Conservation (phyloP, 2,329 filamentous ascomycete genomes). For the Onygena corvina region DNA sequence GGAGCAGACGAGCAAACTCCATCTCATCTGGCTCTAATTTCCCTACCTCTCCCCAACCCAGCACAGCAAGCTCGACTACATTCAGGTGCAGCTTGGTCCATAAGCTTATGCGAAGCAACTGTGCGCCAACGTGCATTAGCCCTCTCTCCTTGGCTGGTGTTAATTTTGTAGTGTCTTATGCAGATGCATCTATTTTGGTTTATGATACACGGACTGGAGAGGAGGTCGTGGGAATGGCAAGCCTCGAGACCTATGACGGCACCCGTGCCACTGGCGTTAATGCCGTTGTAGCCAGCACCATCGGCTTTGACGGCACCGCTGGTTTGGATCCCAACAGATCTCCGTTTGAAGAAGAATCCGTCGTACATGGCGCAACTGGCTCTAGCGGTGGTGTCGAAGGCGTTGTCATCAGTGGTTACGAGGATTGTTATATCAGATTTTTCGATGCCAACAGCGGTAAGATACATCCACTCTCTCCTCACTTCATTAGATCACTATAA, state of each 20-base stretch:
- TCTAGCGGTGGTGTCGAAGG: constrained; percentile 75
- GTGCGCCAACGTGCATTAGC: constrained; percentile 83
- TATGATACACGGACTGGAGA: constrained; percentile 89
- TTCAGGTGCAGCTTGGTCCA: constrained; percentile 85
- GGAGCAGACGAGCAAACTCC: constrained; percentile 75
- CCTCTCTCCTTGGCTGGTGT: constrained; percentile 71
- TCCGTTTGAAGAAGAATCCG: constrained; percentile 56
- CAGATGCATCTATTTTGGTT: constrained; percentile 77
- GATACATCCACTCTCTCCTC: constrained; percentile 28
- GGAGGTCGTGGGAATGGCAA: constrained; percentile 85
- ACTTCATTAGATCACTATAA: constrained; percentile 16
- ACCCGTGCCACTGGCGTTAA: constrained; percentile 77
- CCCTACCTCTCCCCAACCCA: constrained; percentile 79
- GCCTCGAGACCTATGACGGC: constrained; percentile 83
- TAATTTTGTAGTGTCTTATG: constrained; percentile 84
- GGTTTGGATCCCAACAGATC: constrained; percentile 50
- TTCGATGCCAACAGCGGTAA: constrained; percentile 98
- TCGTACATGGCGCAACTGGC: constrained; percentile 69
- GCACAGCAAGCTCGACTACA: constrained; percentile 67
- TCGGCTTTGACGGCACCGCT: constrained; percentile 58
- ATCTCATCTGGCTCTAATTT: constrained; percentile 91
- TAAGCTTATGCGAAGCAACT: constrained; percentile 61
- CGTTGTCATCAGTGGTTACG: constrained; percentile 89
- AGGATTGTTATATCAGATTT: constrained; percentile 91
- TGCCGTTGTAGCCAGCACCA: constrained; percentile 74